These are phyloP conservation scores for Hyaloscypha variabilis DNA, from an alignment of 495 filamentous ascomycete genomes.

Conservation along the genomic window DNA sequence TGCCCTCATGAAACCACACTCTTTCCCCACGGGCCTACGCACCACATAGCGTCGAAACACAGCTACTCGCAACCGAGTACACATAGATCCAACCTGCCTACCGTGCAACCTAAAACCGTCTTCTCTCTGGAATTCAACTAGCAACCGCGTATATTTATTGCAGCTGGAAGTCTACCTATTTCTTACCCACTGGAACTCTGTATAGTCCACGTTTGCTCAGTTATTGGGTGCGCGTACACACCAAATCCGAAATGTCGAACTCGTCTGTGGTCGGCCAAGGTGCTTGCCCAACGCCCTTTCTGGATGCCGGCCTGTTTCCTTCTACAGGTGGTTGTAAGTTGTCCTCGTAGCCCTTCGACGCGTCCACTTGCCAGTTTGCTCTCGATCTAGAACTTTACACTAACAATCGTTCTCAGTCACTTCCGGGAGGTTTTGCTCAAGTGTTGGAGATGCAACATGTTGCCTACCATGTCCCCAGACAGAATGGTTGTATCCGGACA, in stretches of 20 bases:
- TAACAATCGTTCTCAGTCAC: slow-evolving; percentile 55
- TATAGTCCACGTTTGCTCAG: background rate
- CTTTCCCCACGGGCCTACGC: slow-evolving; percentile 21
- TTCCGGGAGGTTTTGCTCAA: slow-evolving; percentile 47
- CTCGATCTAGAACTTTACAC: slow-evolving; percentile 16
- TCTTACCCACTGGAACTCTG: background rate
- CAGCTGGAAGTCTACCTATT: background rate
- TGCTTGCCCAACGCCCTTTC: slow-evolving; percentile 65
- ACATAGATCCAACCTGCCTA: background rate
- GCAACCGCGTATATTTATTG: background rate
- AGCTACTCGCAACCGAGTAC: background rate
- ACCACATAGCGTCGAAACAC: slow-evolving; percentile 28
- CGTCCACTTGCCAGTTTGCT: background rate
- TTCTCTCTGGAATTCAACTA: background rate
- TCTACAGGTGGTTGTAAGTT: slow-evolving; percentile 66
- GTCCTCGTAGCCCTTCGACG: background rate
- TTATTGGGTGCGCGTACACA: background rate
- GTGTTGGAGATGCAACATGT: slow-evolving; percentile 63
- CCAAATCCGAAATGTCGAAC: slow-evolving; percentile 24
- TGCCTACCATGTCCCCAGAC: slow-evolving; percentile 91
- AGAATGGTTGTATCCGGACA: slow-evolving; percentile 81
- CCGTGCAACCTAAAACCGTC: background rate
- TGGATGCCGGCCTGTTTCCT: slow-evolving; percentile 61
- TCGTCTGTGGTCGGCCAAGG: slow-evolving; percentile 37
- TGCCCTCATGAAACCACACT: slow-evolving; percentile 23